Percentiles rank a stretch among this genome's conserved stretches.
These are phyloP conservation scores for Barbarea vulgaris DNA, from an alignment of 345 rosid species.

Conservation along the genomic window DNA sequence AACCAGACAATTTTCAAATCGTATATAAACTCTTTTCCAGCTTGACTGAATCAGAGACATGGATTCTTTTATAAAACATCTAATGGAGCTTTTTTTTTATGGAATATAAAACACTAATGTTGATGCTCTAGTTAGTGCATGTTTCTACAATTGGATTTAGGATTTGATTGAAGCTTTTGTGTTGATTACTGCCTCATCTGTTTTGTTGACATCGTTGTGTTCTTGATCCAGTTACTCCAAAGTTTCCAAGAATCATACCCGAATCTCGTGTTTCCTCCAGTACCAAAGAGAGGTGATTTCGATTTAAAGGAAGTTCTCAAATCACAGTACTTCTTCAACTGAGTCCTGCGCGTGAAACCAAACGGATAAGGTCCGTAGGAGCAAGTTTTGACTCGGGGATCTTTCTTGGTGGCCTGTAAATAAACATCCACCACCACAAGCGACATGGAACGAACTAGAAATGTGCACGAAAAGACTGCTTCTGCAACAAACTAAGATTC, in stretches of 20 bases:
- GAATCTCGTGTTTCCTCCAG: conserved; percentile 67
- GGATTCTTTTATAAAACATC: background rate
- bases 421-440: conserved; percentile 29
- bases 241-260: conserved; percentile 78
- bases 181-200: background rate
- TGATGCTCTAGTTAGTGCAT: conserved; percentile 7
- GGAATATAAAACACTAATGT: conserved; percentile 5
- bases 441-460: conserved; percentile 5
- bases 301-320: conserved; percentile 73
- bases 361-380: background rate
- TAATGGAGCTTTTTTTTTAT: background rate
- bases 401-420: conserved; percentile 40
- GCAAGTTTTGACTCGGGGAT: conserved; percentile 7
- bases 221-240: conserved; percentile 71
- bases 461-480: background rate
- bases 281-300: conserved; percentile 84
- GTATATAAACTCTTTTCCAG: background rate
- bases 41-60: background rate
- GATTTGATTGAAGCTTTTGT: conserved; percentile 4
- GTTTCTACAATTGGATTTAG: background rate
- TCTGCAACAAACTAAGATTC: conserved; percentile 20
- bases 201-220: conserved; percentile 29
- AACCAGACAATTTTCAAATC: background rate
- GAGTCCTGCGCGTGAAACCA: conserved; percentile 36
- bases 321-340: conserved; percentile 93